These are phyloP conservation scores for Fusarium irregulare DNA, from an alignment of 2,329 filamentous ascomycete species.

Conservation along the genomic window DNA sequence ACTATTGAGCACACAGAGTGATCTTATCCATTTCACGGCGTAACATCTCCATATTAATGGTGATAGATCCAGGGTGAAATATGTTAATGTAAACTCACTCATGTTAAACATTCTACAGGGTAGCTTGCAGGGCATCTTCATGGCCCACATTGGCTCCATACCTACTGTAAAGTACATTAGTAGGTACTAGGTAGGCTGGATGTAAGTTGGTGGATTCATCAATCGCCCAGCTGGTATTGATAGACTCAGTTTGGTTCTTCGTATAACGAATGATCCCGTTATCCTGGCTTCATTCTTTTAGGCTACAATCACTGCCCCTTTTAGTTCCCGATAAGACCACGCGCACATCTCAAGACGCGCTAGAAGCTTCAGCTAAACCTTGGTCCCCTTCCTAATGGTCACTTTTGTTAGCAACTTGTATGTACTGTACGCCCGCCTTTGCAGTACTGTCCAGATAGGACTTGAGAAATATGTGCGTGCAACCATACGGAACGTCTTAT, in stretches of 20 bases:
- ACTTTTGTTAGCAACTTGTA: conserved; percentile 9
- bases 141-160: too few relatives aligned
- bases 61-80: background rate
- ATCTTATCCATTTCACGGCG: background rate
- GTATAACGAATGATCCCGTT: background rate
- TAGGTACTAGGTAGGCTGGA: background rate
- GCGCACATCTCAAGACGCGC: conserved; percentile 17
- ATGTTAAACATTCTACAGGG: background rate
- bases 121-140: background rate
- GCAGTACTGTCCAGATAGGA: conserved; percentile 24
- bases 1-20: background rate
- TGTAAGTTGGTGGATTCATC: background rate
- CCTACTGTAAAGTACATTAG: too few relatives aligned
- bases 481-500: conserved; percentile 27
- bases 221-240: background rate
- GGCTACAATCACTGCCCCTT: conserved; percentile 9
- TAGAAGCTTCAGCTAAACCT: conserved; percentile 37
- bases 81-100: background rate
- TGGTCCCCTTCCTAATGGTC: conserved; percentile 21
- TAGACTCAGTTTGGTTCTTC: background rate
- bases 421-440: conserved; percentile 35
- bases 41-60: background rate
- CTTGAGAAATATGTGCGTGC: conserved; percentile 41
- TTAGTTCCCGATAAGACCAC: conserved; percentile 11
- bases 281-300: background rate